Conservation (phyloP, 1,139 yeast genomes). For the Nakaseomyces kungkrabaensis region DNA sequence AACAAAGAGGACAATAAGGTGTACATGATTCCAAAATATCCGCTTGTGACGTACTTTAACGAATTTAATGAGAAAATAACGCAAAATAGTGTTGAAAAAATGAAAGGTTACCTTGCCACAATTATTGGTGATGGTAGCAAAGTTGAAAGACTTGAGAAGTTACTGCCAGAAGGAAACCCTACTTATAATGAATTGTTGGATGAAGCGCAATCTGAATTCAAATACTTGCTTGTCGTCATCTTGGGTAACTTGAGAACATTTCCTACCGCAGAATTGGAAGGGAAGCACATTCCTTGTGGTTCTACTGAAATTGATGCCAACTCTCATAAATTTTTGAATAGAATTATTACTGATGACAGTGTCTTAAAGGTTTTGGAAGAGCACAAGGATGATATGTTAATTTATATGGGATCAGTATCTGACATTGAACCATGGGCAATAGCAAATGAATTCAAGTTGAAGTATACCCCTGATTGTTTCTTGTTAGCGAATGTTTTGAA, state of each 20-base stretch:
- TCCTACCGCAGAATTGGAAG: neutral
- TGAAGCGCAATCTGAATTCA: constrained; percentile 2
- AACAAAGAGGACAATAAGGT: constrained; percentile 8
- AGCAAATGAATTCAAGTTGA: constrained; percentile 24
- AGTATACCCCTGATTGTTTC: constrained; percentile 28
- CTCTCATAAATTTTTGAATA: constrained; percentile 23
- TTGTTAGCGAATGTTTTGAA: constrained; percentile 32
- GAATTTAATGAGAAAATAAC: neutral
- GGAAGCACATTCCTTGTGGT: constrained; percentile 3
- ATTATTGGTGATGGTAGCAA: neutral
- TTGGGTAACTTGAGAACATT: neutral
- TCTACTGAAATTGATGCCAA: constrained; percentile 13
- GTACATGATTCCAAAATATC: constrained; percentile 12
- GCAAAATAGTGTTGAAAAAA: neutral
- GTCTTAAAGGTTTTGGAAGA: constrained; percentile 19
- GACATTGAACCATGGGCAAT: constrained; percentile 31
- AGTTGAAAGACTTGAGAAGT: neutral
- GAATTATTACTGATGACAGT: constrained; percentile 22
- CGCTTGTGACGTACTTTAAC: neutral
- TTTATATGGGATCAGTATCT: constrained; percentile 26
- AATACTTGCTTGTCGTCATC: neutral
- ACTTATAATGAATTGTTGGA: neutral
- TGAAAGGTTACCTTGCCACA: neutral
- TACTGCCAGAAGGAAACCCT: neutral
- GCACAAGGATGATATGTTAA: constrained; percentile 21